These are phyloP conservation scores for Noccaea bulbosa DNA, from an alignment of 345 rosid genomes.

Conservation along the genomic window DNA sequence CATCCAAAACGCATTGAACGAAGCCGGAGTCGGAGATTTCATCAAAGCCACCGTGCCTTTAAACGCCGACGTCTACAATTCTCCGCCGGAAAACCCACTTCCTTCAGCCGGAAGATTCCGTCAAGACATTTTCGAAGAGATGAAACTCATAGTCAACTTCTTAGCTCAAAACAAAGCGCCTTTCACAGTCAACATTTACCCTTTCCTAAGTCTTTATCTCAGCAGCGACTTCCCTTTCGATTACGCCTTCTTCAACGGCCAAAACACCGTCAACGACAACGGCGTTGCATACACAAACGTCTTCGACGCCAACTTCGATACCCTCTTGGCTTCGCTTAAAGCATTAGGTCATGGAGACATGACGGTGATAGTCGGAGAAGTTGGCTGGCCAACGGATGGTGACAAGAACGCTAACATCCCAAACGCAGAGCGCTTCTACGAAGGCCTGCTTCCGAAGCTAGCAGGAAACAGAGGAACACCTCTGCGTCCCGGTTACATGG, in stretches of 20 bases:
- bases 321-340: conserved; percentile 71
- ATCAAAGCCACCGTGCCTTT: conserved; percentile 87
- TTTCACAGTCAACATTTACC: conserved; percentile 87
- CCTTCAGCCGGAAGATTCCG: conserved; percentile 89
- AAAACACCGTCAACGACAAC: conserved; percentile 51
- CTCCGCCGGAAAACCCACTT: conserved; percentile 58
- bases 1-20: conserved; percentile 87
- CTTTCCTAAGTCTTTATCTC: conserved; percentile 85
- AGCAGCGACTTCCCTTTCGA: conserved; percentile 74
- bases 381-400: conserved; percentile 96
- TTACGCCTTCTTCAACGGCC: conserved; percentile 87
- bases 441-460: conserved; percentile 66
- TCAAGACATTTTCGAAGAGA: conserved; percentile 53
- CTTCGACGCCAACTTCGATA: conserved; percentile 88
- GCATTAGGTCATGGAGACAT: conserved; percentile 62
- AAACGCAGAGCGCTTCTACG: conserved; percentile 70
- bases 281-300: conserved; percentile 77
- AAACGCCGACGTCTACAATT: conserved; percentile 83
- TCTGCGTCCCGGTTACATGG: conserved; percentile 60
- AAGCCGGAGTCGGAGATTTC: conserved; percentile 67
- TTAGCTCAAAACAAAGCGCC: conserved; percentile 74
- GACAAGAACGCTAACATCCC: conserved; percentile 74
- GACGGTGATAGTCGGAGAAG: conserved; percentile 75
- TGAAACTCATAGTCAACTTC: conserved; percentile 78
- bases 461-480: conserved; percentile 74